Percentiles rank a stretch among this genome's conserved stretches.
Evolutionary conservation across 495 filamentous ascomycete species (phyloP).

Genomic region (Clavariopsis aquatica): DNA sequence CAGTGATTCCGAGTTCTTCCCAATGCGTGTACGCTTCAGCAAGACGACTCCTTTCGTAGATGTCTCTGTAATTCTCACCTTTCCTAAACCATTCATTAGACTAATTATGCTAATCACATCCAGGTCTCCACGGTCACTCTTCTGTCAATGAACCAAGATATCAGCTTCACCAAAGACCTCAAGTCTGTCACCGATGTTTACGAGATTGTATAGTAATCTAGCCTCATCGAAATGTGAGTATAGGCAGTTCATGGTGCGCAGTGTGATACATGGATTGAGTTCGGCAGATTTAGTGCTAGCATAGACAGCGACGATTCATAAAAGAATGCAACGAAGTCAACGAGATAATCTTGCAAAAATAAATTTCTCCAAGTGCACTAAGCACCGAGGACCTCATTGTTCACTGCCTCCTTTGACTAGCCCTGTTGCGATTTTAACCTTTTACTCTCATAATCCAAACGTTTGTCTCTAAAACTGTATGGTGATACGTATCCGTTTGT

Average conservation of each 20-base stretch:
- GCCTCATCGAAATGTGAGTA: background rate
- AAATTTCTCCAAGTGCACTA: too few species aligned
- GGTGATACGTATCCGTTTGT: too few species aligned
- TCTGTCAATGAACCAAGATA: slow-evolving; percentile 76
- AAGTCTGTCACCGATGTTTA: slow-evolving; percentile 82
- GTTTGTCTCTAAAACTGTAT: too few species aligned
- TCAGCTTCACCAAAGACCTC: slow-evolving; percentile 86
- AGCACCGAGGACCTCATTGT: too few species aligned
- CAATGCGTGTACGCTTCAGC: slow-evolving; percentile 87
- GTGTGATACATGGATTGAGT: background rate
- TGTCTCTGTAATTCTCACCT: slow-evolving; percentile 69
- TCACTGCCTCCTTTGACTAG: too few species aligned
- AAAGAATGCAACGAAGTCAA: background rate
- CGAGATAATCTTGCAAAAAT: background rate
- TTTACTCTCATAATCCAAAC: too few species aligned
- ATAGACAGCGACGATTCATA: background rate
- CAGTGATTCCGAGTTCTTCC: slow-evolving; percentile 91
- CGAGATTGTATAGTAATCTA: slow-evolving; percentile 60
- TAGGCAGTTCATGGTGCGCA: background rate
- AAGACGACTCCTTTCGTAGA: slow-evolving; percentile 85
- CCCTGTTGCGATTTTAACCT: too few species aligned
- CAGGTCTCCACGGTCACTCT: slow-evolving; percentile 72
- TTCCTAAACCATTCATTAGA: slow-evolving; percentile 6
- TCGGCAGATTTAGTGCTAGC: background rate
- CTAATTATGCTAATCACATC: slow-evolving; percentile 27